Base-by-base conservation (phyloP, 2,329 filamentous ascomycete genomes). In the Alternaria angustiovoidea region DNA sequence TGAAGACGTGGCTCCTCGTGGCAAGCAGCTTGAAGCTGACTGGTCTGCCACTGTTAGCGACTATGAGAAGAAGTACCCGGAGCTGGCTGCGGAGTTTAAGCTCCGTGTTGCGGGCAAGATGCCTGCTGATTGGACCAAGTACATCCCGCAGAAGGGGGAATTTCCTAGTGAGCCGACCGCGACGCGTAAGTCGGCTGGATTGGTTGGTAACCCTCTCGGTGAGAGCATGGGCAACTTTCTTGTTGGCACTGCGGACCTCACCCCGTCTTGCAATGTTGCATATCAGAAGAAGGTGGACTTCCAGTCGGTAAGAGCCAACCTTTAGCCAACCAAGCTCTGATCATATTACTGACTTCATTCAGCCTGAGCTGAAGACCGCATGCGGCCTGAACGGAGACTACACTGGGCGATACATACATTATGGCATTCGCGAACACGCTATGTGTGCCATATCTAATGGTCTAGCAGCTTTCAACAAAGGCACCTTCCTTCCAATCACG, bases 231-330 rank as follows among this genome's bases (percentile, higher is more conserved):
- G 46, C 34, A 0, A 80, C 73, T 98, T 98, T 90, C 89, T 95
- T 81, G 93, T 96, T 86, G 81, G 92, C 84, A 68, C 60, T 8
- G 53, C 62, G 32, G 90, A 88, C 77, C 78, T 68, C 76, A 90
- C 72, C 84, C 82, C 89, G 83, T 64, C 64, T 0, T 62, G 69
- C 14, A 74, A 74, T 65, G 84, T 88, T 81, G 81, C 80, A 18
- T 87, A 76, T 43, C 82, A 83, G 64, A 74, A 43, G 79, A 84
- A 59, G 22, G 51, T 59, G 7, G 56, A 59, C 59, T 83, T 86
- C 72, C 82, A 86, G 66, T 75, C 49, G n/a, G 52, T 47, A 54
- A 46, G 52, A 38, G n/a, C 6, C 36, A 8, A 38, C 2, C 30
- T 5, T 12, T 16, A 36, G 3, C 18, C 16, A 32, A 7, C n/a